Conservation (phyloP, 345 rosid genomes). For the Angophora floribunda region DNA sequence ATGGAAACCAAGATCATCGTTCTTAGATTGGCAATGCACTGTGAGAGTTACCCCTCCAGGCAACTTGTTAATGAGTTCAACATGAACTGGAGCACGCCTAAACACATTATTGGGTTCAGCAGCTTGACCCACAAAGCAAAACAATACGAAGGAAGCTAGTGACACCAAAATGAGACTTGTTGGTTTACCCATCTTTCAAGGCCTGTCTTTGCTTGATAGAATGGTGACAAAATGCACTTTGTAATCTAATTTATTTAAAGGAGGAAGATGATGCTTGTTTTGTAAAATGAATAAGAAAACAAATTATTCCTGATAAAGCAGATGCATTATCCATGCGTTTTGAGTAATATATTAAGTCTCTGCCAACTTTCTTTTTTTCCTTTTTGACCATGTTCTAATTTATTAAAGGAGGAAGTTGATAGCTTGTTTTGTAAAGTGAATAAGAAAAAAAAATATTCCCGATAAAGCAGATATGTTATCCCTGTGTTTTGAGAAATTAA, state of each 20-base stretch:
- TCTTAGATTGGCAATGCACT: background rate
- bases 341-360: too few species aligned
- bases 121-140: background rate
- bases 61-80: background rate
- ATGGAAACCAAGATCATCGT: background rate
- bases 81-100: background rate
- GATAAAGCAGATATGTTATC: background rate
- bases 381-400: too few species aligned
- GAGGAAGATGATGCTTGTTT: background rate
- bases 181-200: background rate
- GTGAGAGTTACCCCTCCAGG: background rate
- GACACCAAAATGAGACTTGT: background rate
- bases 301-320: too few species aligned
- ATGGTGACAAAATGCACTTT: background rate
- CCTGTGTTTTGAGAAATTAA: background rate
- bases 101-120: background rate
- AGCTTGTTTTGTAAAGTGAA: too few species aligned
- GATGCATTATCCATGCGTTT: too few species aligned
- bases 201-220: background rate
- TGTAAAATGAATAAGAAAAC: background rate
- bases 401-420: background rate
- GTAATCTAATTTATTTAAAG: too few species aligned
- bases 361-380: too few species aligned
- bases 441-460: too few species aligned
- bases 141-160: background rate